A percentile compares a stretch with the other conserved stretches of the same genome.
These are phyloP conservation scores for Cryomyces minteri DNA, from an alignment of 495 filamentous ascomycete species.

Conservation along the genomic window DNA sequence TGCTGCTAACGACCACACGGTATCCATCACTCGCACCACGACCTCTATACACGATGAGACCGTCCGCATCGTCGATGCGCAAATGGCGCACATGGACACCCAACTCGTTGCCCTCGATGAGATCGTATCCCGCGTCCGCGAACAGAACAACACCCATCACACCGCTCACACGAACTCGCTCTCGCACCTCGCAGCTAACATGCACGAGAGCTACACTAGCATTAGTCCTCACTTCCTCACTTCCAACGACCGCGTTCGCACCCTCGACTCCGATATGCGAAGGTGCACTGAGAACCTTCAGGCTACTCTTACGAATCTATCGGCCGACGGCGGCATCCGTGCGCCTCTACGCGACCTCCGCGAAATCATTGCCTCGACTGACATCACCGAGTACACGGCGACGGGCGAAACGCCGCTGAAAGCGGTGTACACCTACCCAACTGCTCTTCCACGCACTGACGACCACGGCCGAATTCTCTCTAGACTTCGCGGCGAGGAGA, in stretches of 20 bases:
- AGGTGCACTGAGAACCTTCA: conserved; percentile 32
- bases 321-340: conserved; percentile 31
- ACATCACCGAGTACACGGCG: conserved; percentile 56
- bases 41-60: conserved; percentile 86
- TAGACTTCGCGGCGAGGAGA: conserved; percentile 24
- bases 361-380: conserved; percentile 35
- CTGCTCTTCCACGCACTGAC: conserved; percentile 56
- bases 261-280: conserved; percentile 44
- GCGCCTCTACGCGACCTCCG: conserved; percentile 53
- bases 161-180: conserved; percentile 44
- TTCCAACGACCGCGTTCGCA: conserved; percentile 39
- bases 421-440: conserved; percentile 54
- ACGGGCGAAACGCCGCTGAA: conserved; percentile 82
- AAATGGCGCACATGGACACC: conserved; percentile 65
- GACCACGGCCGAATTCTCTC: conserved; percentile 48
- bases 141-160: conserved; percentile 62
- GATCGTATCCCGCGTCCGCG: conserved; percentile 69
- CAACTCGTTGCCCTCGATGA: conserved; percentile 84
- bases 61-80: conserved; percentile 72
- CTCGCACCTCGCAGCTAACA: conserved; percentile 36
- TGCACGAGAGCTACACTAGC: conserved; percentile 49
- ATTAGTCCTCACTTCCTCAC: conserved; percentile 45
- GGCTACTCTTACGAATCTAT: conserved; percentile 37
- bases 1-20: conserved; percentile 60
- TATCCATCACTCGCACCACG: conserved; percentile 59